Conservation (phyloP, 805 yeast species). For the Zygosaccharomyces kombuchaensis region DNA sequence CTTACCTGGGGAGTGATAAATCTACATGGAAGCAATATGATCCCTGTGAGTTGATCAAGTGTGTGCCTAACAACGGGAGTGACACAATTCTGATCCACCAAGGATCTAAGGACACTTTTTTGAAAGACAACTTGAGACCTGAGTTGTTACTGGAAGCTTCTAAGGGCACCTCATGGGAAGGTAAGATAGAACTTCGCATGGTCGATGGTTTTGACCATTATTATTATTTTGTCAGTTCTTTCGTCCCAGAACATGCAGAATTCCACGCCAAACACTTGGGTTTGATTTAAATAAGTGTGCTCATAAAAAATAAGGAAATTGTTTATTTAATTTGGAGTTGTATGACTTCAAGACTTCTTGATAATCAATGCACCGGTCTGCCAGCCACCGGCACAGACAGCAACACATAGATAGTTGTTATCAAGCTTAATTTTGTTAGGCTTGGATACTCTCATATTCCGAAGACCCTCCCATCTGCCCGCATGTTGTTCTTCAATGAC, state of each 20-base stretch:
- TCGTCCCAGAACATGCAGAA: slow-evolving; percentile 76
- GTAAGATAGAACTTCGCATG: slow-evolving; percentile 51
- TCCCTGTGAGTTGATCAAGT: slow-evolving; percentile 69
- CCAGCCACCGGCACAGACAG: slow-evolving; percentile 76
- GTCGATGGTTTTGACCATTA: slow-evolving; percentile 90
- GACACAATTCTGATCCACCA: slow-evolving; percentile 74
- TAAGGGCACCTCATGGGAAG: slow-evolving; percentile 53
- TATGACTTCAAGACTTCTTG: slow-evolving; percentile 6
- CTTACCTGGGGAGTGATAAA: slow-evolving; percentile 62
- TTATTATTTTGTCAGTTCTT: slow-evolving; percentile 77
- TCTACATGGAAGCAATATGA: slow-evolving; percentile 67
- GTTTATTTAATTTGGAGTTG: neutral
- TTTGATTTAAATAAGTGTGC: slow-evolving; percentile 18
- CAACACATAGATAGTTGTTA: slow-evolving; percentile 45
- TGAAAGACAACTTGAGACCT: slow-evolving; percentile 65
- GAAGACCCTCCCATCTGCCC: slow-evolving; percentile 31
- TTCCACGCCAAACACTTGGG: slow-evolving; percentile 72
- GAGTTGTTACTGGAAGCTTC: slow-evolving; percentile 60
- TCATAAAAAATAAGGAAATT: neutral
- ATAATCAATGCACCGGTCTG: slow-evolving; percentile 62
- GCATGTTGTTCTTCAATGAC: slow-evolving; percentile 21
- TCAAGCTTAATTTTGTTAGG: slow-evolving; percentile 42
- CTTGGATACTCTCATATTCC: slow-evolving; percentile 35
- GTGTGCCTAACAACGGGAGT: slow-evolving; percentile 41
- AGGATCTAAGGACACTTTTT: slow-evolving; percentile 77